phyloP scores from a whole-genome alignment of 192 early-diverging fungal species.

The Coemansia asiatica region DNA sequence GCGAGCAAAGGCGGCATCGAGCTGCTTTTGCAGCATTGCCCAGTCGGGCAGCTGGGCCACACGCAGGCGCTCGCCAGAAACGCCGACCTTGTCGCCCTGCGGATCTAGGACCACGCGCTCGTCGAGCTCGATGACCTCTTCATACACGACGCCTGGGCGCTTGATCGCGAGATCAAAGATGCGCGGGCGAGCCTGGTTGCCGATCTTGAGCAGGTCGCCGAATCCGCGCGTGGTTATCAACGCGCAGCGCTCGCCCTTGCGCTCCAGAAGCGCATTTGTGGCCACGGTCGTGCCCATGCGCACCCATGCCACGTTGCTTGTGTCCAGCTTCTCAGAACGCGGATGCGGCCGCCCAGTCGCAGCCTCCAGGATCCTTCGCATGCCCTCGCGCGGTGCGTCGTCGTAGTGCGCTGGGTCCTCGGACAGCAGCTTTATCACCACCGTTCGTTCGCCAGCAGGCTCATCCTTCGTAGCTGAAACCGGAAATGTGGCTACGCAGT shows the following conservation, averaged over 20 bases:
- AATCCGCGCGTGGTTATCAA: constrained; percentile 92
- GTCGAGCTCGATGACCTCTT: constrained; percentile 76
- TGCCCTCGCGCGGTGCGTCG: constrained; percentile 94
- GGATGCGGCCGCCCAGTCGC: constrained; percentile 71
- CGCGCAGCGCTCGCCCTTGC: constrained; percentile 85
- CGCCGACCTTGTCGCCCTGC: constrained; percentile 2
- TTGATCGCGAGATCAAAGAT: constrained; percentile 91
- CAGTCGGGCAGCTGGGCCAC: constrained; percentile 67
- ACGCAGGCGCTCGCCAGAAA: constrained; percentile 81
- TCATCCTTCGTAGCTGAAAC: constrained; percentile 34
- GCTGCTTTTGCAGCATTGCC: constrained; percentile 56
- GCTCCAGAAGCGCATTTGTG: constrained; percentile 86
- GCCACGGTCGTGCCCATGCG: constrained; percentile 98
- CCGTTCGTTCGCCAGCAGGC: constrained; percentile 57
- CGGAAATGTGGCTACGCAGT: constrained; percentile 81
- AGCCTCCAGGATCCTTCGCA: constrained; percentile 80
- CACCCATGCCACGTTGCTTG: constrained; percentile 70
- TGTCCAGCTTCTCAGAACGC: constrained; percentile 69
- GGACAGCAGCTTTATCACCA: constrained; percentile 86
- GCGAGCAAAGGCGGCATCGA: constrained; percentile 62
- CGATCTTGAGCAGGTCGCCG: constrained; percentile 76
- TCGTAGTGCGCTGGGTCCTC: constrained; percentile 88
- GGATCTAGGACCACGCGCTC: constrained; percentile 66
- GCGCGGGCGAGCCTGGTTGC: constrained; percentile 89
- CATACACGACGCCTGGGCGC: constrained; percentile 85